Conservation (phyloP, 1,139 yeast genomes). For the Geotrichum histeridarum region DNA sequence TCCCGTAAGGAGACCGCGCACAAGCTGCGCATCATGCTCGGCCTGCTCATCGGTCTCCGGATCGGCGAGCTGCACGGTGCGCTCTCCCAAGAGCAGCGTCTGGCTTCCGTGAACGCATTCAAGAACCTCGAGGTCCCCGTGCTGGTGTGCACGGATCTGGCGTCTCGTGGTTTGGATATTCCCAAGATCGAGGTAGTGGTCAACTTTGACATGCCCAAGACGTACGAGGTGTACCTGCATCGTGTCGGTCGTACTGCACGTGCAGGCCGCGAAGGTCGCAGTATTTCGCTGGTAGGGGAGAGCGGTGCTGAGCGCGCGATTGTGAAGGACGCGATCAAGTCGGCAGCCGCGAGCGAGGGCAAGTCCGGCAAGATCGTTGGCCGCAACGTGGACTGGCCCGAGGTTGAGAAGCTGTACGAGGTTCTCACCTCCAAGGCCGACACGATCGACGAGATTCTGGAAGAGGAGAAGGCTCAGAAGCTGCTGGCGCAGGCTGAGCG, state of each 20-base stretch:
- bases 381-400: slow-evolving; percentile 80
- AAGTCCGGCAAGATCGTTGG: slow-evolving; percentile 56
- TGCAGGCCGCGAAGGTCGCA: slow-evolving; percentile 94
- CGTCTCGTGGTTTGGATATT: slow-evolving; percentile 98
- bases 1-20: slow-evolving; percentile 90
- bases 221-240: slow-evolving; percentile 84
- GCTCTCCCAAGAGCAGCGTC: slow-evolving; percentile 90
- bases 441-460: slow-evolving; percentile 67
- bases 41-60: slow-evolving; percentile 71
- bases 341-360: slow-evolving; percentile 43
- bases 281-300: slow-evolving; percentile 92
- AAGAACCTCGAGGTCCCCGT: slow-evolving; percentile 79
- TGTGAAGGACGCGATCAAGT: slow-evolving; percentile 80
- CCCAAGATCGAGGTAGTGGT: slow-evolving; percentile 93
- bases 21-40: slow-evolving; percentile 73
- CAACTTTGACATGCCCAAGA: slow-evolving; percentile 93
- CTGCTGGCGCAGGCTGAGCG: slow-evolving; percentile 84
- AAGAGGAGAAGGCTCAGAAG: slow-evolving; percentile 85
- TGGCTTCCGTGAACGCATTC: slow-evolving; percentile 74
- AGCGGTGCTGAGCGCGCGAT: slow-evolving; percentile 75
- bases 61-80: slow-evolving; percentile 95
- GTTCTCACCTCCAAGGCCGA: slow-evolving; percentile 55
- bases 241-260: slow-evolving; percentile 99
- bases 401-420: slow-evolving; percentile 63
- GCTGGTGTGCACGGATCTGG: slow-evolving; percentile 91